Percentiles rank a stretch among this genome's conserved stretches.
Conservation (phyloP, 495 filamentous ascomycete species). For the Apodospora peruviana region DNA sequence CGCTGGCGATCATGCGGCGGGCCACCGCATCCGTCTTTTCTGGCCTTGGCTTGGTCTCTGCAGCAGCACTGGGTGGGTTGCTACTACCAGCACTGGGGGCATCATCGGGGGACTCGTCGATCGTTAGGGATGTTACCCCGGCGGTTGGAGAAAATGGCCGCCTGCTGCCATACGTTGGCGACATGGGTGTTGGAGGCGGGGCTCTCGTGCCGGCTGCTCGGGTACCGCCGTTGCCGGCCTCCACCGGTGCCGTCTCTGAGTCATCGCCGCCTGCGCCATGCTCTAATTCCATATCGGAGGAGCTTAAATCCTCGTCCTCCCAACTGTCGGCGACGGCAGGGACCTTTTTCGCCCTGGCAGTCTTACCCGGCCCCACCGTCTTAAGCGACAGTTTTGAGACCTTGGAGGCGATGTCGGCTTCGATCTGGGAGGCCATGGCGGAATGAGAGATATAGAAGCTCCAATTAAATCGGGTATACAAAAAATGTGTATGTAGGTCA, state of each 20-base stretch:
- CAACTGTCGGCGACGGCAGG: conserved; percentile 68
- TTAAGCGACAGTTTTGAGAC: conserved; percentile 37
- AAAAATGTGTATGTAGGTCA: no score
- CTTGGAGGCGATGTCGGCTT: conserved; percentile 17
- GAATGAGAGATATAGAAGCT: neutral
- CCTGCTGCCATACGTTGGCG: conserved; percentile 40
- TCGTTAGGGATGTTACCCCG: conserved; percentile 3
- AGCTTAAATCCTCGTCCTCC: conserved; percentile 66
- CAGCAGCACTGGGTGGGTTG: no score
- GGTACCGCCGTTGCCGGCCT: conserved; percentile 6
- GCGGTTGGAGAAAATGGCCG: conserved; percentile 25
- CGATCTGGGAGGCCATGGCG: conserved; percentile 16
- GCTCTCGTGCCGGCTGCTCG: conserved; percentile 29
- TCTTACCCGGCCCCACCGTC: conserved; percentile 9
- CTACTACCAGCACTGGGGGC: neutral
- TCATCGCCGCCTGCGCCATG: neutral
- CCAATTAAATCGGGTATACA: neutral
- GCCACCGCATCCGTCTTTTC: conserved; percentile 94
- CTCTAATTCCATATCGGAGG: conserved; percentile 13
- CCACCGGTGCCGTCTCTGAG: neutral
- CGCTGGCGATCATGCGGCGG: conserved; percentile 82
- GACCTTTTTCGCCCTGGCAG: conserved; percentile 39
- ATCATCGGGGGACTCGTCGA: neutral
- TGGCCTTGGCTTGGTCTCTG: conserved; percentile 46
- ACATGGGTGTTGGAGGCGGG: conserved; percentile 57